Evolutionary conservation across 495 filamentous ascomycete genomes (phyloP).

Genomic region (Lasiosphaeris hirsuta): DNA sequence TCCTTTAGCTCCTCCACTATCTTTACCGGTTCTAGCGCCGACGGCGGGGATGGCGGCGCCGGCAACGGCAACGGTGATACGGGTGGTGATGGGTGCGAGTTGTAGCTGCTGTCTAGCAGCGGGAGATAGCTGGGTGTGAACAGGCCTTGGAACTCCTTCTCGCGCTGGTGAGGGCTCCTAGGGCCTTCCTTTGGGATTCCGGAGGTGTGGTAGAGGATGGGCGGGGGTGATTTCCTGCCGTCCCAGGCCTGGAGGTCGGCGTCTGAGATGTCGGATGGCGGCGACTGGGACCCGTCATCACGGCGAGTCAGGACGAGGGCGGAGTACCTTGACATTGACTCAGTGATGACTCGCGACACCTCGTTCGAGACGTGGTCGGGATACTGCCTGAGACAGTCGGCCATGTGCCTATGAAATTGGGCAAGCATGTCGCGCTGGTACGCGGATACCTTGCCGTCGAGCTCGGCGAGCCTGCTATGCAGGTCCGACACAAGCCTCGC

Average conservation of each 20-base stretch:
- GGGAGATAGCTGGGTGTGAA: constrained; percentile 60
- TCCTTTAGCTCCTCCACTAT: constrained; percentile 29
- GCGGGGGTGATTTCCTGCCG: constrained; percentile 39
- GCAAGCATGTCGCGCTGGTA: constrained; percentile 49
- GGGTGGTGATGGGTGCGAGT: constrained; percentile 21
- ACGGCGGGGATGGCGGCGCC: constrained; percentile 13
- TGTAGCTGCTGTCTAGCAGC: constrained; percentile 45
- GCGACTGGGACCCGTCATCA: constrained; percentile 10
- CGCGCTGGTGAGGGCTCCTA: constrained; percentile 47
- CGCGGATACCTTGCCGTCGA: constrained; percentile 47
- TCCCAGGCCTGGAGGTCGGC: constrained; percentile 28
- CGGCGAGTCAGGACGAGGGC: constrained; percentile 29
- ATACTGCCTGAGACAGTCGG: constrained; percentile 41
- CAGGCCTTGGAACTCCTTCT: constrained; percentile 56
- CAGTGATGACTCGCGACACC: constrained; percentile 42
- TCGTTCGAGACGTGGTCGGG: constrained; percentile 43
- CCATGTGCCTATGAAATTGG: constrained; percentile 47
- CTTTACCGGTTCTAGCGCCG: constrained; percentile 21
- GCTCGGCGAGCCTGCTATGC: constrained; percentile 47
- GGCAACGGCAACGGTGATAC: constrained; percentile 17
- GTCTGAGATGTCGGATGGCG: constrained; percentile 16
- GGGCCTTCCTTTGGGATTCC: constrained; percentile 32
- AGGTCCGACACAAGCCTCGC: constrained; percentile 47
- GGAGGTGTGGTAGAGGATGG: constrained; percentile 39
- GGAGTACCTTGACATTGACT: constrained; percentile 41